phyloP scores from a whole-genome alignment of 192 early-diverging fungal genomes.

The Coemansia sp. region DNA sequence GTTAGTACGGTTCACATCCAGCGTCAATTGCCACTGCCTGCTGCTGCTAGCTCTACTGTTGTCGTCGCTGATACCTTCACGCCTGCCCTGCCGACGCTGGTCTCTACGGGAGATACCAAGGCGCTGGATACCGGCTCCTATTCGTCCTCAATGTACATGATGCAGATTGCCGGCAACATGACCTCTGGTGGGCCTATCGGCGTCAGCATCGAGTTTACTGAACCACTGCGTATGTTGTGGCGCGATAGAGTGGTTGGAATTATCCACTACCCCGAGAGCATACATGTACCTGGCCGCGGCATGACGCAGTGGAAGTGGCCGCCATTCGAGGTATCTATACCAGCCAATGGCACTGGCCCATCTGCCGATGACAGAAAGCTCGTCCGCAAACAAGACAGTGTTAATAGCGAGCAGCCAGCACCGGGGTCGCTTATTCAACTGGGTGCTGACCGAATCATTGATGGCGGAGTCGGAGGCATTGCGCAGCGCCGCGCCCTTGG shows the following conservation, averaged over 20 bases:
- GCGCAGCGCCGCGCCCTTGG: slow-evolving; percentile 24
- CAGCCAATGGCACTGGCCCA: neutral
- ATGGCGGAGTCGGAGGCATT: slow-evolving; percentile 7
- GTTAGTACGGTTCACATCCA: slow-evolving; percentile 29
- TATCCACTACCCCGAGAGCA: slow-evolving; percentile 18
- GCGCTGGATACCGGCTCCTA: slow-evolving; percentile 14
- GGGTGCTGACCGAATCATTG: slow-evolving; percentile 4
- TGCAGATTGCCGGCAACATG: slow-evolving; percentile 42
- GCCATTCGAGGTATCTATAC: slow-evolving; percentile 28
- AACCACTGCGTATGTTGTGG: slow-evolving; percentile 48
- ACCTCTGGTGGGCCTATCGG: slow-evolving; percentile 49
- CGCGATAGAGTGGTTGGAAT: slow-evolving; percentile 39
- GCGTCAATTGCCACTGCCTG: neutral
- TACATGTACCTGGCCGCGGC: slow-evolving; percentile 40
- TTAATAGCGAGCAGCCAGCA: neutral
- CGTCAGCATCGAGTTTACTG: slow-evolving; percentile 47
- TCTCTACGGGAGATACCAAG: slow-evolving; percentile 2
- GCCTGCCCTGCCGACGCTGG: neutral
- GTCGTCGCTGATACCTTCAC: neutral
- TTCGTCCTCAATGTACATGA: slow-evolving; percentile 22
- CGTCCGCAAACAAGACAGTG: slow-evolving; percentile 1
- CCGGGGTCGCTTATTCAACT: slow-evolving; percentile 4
- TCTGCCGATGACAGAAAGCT: slow-evolving; percentile 1
- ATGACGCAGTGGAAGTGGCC: slow-evolving; percentile 44
- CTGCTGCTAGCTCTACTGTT: neutral